Conservation (phyloP, 345 rosid genomes). For the Kandelia obovata region DNA sequence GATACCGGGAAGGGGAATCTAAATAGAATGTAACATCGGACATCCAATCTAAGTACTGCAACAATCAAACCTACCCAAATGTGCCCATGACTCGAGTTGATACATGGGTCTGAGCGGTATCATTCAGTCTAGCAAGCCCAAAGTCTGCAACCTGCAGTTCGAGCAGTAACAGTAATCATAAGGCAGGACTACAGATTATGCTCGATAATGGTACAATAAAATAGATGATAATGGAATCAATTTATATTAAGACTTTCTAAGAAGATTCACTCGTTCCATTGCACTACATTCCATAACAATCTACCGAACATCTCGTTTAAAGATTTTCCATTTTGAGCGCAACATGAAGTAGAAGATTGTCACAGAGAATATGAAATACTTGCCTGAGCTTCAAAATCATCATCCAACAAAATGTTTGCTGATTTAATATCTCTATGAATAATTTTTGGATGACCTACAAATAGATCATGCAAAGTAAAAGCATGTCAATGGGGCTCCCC, state of each 20-base stretch:
- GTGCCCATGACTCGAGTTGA: constrained; percentile 99
- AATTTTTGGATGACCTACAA: constrained; percentile 84
- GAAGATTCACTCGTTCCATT: too few relatives aligned
- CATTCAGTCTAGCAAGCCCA: constrained; percentile 90
- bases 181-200: too few relatives aligned
- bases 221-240: too few relatives aligned
- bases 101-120: constrained; percentile 84
- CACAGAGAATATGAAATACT: constrained; percentile 6
- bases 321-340: constrained; percentile 21
- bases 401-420: constrained; percentile 76
- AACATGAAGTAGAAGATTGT: not conserved
- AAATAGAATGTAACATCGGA: too few relatives aligned
- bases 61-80: constrained; percentile 46
- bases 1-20: too few relatives aligned
- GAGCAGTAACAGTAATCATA: too few relatives aligned
- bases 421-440: constrained; percentile 95
- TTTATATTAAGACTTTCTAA: too few relatives aligned
- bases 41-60: too few relatives aligned
- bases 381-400: constrained; percentile 86
- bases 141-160: constrained; percentile 75
- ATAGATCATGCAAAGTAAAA: constrained; percentile 11
- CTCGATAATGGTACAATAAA: too few relatives aligned
- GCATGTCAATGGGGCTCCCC: not conserved
- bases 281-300: too few relatives aligned
- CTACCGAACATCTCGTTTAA: too few relatives aligned